Conservation (phyloP, 2,329 filamentous ascomycete genomes). For the Stagonosporopsis tanaceti region DNA sequence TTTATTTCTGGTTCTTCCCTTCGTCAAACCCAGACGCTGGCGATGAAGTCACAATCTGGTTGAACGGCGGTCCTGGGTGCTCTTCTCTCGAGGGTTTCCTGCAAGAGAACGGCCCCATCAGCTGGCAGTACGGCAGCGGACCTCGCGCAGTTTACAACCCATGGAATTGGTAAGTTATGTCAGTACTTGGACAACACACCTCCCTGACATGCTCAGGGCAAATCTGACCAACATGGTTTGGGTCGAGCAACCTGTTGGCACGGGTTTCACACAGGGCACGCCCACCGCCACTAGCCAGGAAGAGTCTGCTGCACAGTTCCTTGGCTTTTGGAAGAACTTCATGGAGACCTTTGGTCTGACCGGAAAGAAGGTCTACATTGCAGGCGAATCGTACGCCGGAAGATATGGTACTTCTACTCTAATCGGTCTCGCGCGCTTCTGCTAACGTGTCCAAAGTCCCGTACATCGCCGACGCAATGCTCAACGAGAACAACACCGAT, state of each 20-base stretch:
- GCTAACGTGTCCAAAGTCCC: conserved; percentile 56
- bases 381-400: conserved; percentile 76
- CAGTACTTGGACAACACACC: not conserved
- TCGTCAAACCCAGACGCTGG: conserved; percentile 56
- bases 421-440: not conserved
- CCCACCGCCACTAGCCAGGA: conserved; percentile 71
- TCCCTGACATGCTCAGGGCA: conserved; percentile 11
- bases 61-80: conserved; percentile 56
- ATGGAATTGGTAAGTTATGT: conserved; percentile 51
- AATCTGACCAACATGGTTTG: conserved; percentile 80
- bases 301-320: conserved; percentile 74
- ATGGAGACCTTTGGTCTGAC: conserved; percentile 73
- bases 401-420: not conserved
- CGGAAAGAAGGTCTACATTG: conserved; percentile 74
- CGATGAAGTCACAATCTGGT: conserved; percentile 62
- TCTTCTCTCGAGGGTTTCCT: conserved; percentile 58
- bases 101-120: conserved; percentile 58
- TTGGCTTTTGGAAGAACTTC: conserved; percentile 82
- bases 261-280: conserved; percentile 73
- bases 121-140: conserved; percentile 55
- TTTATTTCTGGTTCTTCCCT: conserved; percentile 67
- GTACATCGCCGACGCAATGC: conserved; percentile 76
- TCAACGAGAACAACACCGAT: conserved; percentile 70
- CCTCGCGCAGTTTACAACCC: conserved; percentile 53
- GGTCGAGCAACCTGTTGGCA: conserved; percentile 73